These are phyloP conservation scores for Moricandia arvensis DNA, from an alignment of 345 rosid species.

Conservation along the genomic window DNA sequence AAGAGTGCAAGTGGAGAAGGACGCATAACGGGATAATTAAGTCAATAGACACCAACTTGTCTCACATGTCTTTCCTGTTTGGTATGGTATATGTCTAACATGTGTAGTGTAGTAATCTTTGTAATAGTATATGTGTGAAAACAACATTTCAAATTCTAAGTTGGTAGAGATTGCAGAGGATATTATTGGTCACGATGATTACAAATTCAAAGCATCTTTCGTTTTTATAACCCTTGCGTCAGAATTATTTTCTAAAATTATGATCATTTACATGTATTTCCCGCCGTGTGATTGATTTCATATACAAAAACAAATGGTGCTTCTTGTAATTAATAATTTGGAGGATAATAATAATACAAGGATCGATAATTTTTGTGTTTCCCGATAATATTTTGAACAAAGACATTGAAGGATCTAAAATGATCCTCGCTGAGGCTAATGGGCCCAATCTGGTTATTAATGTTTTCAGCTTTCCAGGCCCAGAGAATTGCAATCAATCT, in stretches of 20 bases:
- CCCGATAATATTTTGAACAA: too few relatives aligned
- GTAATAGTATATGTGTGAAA: conserved; percentile 2
- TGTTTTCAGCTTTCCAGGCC: too few relatives aligned
- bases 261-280: conserved; percentile 18
- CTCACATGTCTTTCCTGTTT: conserved; percentile 33
- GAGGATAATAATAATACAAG: too few relatives aligned
- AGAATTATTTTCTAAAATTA: conserved; percentile 17
- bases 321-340: conserved; percentile 15
- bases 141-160: conserved; percentile 9
- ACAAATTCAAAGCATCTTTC: conserved; percentile 29
- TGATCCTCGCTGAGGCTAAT: too few relatives aligned
- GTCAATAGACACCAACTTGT: conserved; percentile 35
- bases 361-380: too few relatives aligned
- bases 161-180: conserved; percentile 28
- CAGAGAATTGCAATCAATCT: not conserved
- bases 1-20: conserved; percentile 31
- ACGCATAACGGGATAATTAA: too few relatives aligned
- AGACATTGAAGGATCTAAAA: too few relatives aligned
- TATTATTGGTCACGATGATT: conserved; percentile 12
- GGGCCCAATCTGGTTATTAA: too few relatives aligned
- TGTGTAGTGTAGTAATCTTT: conserved; percentile 19
- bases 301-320: not conserved
- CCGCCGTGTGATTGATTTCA: conserved; percentile 23
- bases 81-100: conserved; percentile 32
- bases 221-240: conserved; percentile 20